A percentile compares a stretch with the other conserved stretches of the same genome.
Evolutionary conservation across 148 eudicot species (phyloP).

Genomic region (Talinum fruticosum): DNA sequence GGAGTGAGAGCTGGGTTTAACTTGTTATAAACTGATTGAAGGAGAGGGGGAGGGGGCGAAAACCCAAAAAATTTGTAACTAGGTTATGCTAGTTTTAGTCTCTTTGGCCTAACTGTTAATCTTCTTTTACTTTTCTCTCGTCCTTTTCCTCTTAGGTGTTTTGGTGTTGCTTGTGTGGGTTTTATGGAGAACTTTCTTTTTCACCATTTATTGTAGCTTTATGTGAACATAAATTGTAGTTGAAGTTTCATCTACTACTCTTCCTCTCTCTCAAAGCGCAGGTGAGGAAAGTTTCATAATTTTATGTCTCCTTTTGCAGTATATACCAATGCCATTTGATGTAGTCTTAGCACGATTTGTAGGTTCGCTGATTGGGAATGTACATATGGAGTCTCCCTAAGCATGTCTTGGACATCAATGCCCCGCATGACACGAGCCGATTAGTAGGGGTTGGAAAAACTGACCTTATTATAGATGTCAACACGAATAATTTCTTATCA

Average conservation of each 20-base stretch:
- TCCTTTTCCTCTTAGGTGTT: slow-evolving; percentile 11
- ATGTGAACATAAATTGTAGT: slow-evolving; percentile 23
- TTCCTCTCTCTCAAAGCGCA: not conserved
- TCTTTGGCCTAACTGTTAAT: slow-evolving; percentile 9
- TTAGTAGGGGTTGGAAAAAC: too few species aligned
- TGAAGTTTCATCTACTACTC: slow-evolving; percentile 11
- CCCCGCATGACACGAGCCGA: too few species aligned
- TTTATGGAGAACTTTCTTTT: slow-evolving; percentile 15
- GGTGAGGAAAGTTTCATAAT: not conserved
- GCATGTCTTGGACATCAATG: too few species aligned
- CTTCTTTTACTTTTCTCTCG: slow-evolving; percentile 16
- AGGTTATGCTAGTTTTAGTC: slow-evolving; percentile 30
- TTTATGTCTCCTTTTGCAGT: slow-evolving; percentile 3
- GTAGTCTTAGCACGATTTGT: not conserved
- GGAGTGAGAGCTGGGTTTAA: slow-evolving; percentile 30
- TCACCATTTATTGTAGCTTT: slow-evolving; percentile 21
- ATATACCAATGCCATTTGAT: slow-evolving; percentile 6
- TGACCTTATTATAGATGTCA: too few species aligned
- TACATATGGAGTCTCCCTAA: slow-evolving; percentile 1
- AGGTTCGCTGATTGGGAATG: not conserved
- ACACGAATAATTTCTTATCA: too few species aligned
- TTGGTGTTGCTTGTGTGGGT: slow-evolving; percentile 12
- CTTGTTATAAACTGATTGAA: slow-evolving; percentile 2
- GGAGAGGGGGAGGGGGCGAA: not conserved
- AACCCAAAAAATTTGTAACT: slow-evolving; percentile 24